Base-by-base conservation (phyloP, 495 filamentous ascomycete species). In the Neurospora tetrasperma region DNA sequence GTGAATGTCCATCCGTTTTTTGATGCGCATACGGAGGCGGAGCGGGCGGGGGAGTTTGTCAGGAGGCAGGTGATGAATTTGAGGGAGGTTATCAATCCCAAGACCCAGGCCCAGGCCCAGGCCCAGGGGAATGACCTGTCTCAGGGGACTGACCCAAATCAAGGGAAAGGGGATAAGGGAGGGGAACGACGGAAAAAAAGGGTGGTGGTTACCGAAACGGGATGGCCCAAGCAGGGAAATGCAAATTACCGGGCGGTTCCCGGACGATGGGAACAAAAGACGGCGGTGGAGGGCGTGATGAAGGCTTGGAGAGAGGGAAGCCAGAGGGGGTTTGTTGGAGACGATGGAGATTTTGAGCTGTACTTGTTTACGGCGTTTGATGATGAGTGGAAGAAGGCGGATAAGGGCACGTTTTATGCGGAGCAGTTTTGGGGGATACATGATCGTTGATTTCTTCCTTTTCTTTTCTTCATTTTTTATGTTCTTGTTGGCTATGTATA, bases 1-100 rank as follows among this genome's bases (percentile, higher is more conserved):
- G 88, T 90, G 44, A 97, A 97, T 77, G 86, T 88, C 73, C 94
- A 97, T 77, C 87, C 93, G 14, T 97, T 94, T 84, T 97, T 97
- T 79, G 91, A 95, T 74, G 81, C 84, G 3, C 86, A 85, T 11
- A 84, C 87, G 40, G 77, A 73, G 8, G 83, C 94, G 6, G 77
- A 81, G 1, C 78, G 83, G 39, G 88, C 94, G 8, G 94, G 93
- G 14, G 72, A 80, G 4, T 97, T 92, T 76, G 86, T 92, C 5
- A 84, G 85, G 23, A 79, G 82, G 23, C 83, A 83, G 39, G 86
- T 97, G 46, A 81, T 82, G 3, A 80, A 78, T 40, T 78, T 86
- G 35, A 74, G 74, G 42, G 78, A 75, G 42, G 78, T 5, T 7
- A 39, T 38, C 5, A 5, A 2, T 4, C 35, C 35, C 4, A 38